Evolutionary conservation across 2,329 filamentous ascomycete genomes (phyloP).

Genomic region (Ceratocystis smalleyi): DNA sequence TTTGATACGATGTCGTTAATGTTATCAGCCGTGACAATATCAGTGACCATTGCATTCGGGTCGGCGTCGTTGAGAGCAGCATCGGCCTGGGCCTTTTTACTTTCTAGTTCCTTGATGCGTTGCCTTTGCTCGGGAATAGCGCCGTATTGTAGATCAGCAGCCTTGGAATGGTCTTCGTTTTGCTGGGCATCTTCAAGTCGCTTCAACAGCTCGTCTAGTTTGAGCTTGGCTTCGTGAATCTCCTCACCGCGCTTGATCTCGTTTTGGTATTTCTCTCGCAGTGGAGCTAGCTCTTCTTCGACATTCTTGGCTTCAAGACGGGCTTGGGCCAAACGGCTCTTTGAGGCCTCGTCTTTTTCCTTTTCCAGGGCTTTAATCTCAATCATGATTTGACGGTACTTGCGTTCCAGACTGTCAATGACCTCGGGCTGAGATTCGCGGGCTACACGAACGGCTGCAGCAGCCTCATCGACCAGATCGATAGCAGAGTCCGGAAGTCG

Average conservation of each 20-base stretch:
- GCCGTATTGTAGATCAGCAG: constrained; percentile 91
- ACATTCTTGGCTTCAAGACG: constrained; percentile 88
- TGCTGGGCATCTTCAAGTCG: constrained; percentile 90
- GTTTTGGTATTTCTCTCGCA: constrained; percentile 88
- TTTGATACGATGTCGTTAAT: constrained; percentile 97
- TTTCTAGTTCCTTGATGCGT: constrained; percentile 67
- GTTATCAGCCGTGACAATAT: constrained; percentile 88
- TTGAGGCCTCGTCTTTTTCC: constrained; percentile 88
- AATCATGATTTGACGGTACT: constrained; percentile 79
- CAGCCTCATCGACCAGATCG: constrained; percentile 89
- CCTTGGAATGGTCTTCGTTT: constrained; percentile 66
- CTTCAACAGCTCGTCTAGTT: constrained; percentile 79
- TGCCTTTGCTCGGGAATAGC: constrained; percentile 84
- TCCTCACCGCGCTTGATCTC: constrained; percentile 84
- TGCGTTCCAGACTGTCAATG: constrained; percentile 85
- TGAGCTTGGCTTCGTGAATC: constrained; percentile 87
- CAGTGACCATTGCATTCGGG: constrained; percentile 66
- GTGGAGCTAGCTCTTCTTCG: constrained; percentile 76
- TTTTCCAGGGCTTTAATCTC: constrained; percentile 90
- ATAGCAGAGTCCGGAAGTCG: constrained; percentile 92
- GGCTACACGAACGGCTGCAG: constrained; percentile 87
- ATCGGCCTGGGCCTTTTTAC: constrained; percentile 64
- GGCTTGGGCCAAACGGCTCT: constrained; percentile 64
- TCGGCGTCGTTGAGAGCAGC: constrained; percentile 43
- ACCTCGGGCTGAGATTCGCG: constrained; percentile 93